Conservation (phyloP, 306 rosid genomes). For the Psophocarpus tetragonolobus region DNA sequence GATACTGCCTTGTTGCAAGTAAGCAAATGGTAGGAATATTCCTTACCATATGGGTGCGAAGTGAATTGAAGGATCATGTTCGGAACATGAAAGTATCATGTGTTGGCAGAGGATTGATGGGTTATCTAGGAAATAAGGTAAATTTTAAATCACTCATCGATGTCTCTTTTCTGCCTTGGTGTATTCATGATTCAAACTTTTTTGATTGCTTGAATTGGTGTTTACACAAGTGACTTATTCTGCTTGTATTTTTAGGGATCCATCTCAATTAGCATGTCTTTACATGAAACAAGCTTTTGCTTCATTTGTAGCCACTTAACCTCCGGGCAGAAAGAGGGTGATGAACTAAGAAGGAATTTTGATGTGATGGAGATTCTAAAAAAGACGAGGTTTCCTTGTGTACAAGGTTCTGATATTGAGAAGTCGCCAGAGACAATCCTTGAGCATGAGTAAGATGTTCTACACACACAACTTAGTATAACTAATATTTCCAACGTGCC, state of each 20-base stretch:
- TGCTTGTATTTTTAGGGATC: constrained; percentile 75
- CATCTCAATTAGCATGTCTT: constrained; percentile 93
- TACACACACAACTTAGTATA: constrained; percentile 13
- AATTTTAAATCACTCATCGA: not conserved
- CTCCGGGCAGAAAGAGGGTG: constrained; percentile 97
- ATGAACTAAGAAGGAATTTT: constrained; percentile 88
- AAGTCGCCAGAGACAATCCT: constrained; percentile 96
- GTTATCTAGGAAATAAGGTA: constrained; percentile 99
- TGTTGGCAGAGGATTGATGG: constrained; percentile 99
- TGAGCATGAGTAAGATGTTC: constrained; percentile 87
- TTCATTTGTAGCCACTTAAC: constrained; percentile 94
- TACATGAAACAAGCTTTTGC: constrained; percentile 94
- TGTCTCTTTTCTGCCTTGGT: constrained; percentile 17
- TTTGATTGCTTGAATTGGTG: not conserved
- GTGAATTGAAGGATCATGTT: constrained; percentile 89
- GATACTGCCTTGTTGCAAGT: constrained; percentile 90
- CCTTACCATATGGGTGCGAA: constrained; percentile 94
- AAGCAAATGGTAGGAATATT: constrained; percentile 99
- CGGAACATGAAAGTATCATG: constrained; percentile 90
- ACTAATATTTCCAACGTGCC: not conserved
- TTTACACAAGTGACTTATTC: constrained; percentile 19
- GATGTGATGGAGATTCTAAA: constrained; percentile 94
- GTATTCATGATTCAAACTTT: not conserved
- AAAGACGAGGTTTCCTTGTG: constrained; percentile 92
- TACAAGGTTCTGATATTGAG: constrained; percentile 60